These are phyloP conservation scores for Scedosporium minutisporum DNA, from an alignment of 2,329 filamentous ascomycete genomes.

Conservation along the genomic window DNA sequence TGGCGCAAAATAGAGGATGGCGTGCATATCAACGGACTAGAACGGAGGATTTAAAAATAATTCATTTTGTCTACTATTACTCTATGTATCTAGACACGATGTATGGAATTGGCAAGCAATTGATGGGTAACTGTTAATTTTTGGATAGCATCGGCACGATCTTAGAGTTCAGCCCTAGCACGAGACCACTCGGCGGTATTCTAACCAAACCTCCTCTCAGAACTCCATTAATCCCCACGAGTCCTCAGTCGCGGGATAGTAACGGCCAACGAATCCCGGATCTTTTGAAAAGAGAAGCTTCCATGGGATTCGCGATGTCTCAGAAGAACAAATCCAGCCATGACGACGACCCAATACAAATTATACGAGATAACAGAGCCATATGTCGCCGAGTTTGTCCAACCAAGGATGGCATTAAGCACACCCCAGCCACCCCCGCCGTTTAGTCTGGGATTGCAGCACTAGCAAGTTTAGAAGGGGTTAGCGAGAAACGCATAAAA, in stretches of 20 bases:
- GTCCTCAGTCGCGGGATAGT: background rate
- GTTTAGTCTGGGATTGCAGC: slow-evolving; percentile 55
- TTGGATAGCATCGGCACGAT: no score
- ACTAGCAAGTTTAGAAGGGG: slow-evolving; percentile 31
- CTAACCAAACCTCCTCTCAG: no score
- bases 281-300: background rate
- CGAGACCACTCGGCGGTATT: no score
- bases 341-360: slow-evolving; percentile 66
- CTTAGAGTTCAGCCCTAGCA: no score
- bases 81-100: no score
- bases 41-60: no score
- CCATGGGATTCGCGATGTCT: slow-evolving; percentile 44
- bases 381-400: slow-evolving; percentile 67
- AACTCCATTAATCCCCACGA: background rate
- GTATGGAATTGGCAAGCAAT: no score
- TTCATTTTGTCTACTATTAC: no score
- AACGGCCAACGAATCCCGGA: background rate
- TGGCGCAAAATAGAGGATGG: background rate
- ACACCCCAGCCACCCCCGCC: slow-evolving; percentile 63
- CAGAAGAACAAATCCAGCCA: slow-evolving; percentile 49
- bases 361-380: slow-evolving; percentile 74
- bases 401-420: slow-evolving; percentile 66
- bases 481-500: slow-evolving; percentile 18
- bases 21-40: no score
- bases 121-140: no score